phyloP scores from a whole-genome alignment of 1,284 basidiomycete species.

The Papiliotrema laurentii region DNA sequence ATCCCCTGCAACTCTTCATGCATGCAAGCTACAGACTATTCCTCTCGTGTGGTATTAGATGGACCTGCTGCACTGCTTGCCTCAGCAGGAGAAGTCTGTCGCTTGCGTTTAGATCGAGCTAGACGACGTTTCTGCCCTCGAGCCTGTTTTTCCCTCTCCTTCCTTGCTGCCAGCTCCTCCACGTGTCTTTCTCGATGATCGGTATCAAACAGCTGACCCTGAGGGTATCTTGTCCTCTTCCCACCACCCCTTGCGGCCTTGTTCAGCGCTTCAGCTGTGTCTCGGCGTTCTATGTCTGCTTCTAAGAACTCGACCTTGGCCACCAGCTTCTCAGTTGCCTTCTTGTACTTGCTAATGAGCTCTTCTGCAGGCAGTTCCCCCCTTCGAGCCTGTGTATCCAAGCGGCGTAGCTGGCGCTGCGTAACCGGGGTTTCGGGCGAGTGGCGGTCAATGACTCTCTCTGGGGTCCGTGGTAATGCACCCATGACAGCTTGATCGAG shows the following conservation, averaged over 20 bases:
- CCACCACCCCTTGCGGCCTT: neutral
- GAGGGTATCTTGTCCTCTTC: neutral
- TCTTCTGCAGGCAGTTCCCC: neutral
- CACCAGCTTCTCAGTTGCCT: neutral
- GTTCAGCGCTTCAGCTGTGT: neutral
- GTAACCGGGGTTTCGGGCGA: neutral
- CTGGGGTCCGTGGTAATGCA: neutral
- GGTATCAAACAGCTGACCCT: conserved; percentile 4
- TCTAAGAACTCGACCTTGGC: neutral
- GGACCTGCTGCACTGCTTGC: neutral
- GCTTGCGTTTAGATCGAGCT: neutral
- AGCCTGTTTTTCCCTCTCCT: neutral
- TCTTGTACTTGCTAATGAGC: neutral
- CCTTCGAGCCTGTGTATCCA: neutral
- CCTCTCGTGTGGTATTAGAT: neutral
- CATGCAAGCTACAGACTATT: neutral
- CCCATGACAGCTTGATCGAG: conserved; percentile 2
- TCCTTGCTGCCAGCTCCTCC: neutral
- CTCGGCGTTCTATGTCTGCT: neutral
- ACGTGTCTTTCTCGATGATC: neutral
- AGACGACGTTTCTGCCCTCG: neutral
- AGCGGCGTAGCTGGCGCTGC: neutral
- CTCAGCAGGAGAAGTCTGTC: neutral
- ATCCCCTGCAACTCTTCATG: too few species aligned
- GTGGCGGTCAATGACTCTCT: neutral